Percentiles rank a stretch among this genome's conserved stretches.
phyloP scores from a whole-genome alignment of 2,329 filamentous ascomycete genomes.

The Aspergillus phoenicis region DNA sequence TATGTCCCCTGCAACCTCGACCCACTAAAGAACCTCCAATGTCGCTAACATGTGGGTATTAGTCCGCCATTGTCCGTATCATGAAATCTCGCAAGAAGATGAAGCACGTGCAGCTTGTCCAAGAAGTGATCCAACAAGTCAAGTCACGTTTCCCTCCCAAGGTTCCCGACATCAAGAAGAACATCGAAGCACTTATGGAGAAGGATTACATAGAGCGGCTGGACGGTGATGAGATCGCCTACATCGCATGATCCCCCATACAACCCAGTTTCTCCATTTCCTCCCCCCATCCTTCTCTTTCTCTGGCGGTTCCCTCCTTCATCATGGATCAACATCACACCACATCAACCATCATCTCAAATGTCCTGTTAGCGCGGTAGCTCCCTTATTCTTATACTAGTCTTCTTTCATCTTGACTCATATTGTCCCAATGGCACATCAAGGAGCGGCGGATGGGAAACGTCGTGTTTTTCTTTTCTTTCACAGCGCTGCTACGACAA shows the following conservation, averaged over 20 bases:
- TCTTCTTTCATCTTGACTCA: not conserved
- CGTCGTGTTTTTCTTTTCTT: not conserved
- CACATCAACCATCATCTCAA: not conserved
- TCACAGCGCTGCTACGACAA: slow-evolving; percentile 10
- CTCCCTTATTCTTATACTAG: not conserved
- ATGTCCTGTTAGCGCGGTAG: slow-evolving; percentile 1
- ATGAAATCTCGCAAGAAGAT: slow-evolving; percentile 99
- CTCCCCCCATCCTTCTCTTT: slow-evolving; percentile 10
- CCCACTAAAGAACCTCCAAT: not conserved
- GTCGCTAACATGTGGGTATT: slow-evolving; percentile 16
- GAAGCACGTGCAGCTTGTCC: slow-evolving; percentile 93
- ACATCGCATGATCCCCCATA: slow-evolving; percentile 69
- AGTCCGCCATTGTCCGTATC: slow-evolving; percentile 98
- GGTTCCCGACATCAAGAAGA: slow-evolving; percentile 97
- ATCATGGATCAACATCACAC: no score
- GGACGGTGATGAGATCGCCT: slow-evolving; percentile 91
- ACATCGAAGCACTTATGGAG: slow-evolving; percentile 96
- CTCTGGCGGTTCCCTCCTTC: not conserved
- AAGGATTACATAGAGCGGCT: slow-evolving; percentile 98
- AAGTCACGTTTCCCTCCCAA: slow-evolving; percentile 90
- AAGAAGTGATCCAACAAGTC: slow-evolving; percentile 95
- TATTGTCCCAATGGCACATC: slow-evolving; percentile 6
- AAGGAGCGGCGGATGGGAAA: slow-evolving; percentile 6
- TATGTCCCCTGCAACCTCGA: slow-evolving; percentile 54
- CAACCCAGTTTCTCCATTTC: slow-evolving; percentile 1